Conservation (phyloP, 768 basidiomycete genomes). For the Terana coerulea region DNA sequence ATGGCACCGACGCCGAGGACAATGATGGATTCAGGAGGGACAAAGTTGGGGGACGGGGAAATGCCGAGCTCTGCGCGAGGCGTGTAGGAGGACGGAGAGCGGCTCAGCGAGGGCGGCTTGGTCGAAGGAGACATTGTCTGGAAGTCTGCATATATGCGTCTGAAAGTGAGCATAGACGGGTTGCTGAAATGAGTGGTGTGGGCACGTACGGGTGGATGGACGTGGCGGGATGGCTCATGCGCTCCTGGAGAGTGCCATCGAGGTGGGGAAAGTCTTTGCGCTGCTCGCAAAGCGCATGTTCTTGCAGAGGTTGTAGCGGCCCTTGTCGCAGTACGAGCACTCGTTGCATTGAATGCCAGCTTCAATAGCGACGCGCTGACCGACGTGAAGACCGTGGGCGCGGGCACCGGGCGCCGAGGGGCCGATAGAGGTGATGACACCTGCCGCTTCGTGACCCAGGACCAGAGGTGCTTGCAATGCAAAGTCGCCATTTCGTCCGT, state of each 20-base stretch:
- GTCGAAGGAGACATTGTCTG: slow-evolving; percentile 71
- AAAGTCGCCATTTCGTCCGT: slow-evolving; percentile 92
- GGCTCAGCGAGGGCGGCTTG: slow-evolving; percentile 91
- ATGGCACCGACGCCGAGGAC: slow-evolving; percentile 94
- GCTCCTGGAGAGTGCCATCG: slow-evolving; percentile 86
- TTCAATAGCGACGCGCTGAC: slow-evolving; percentile 91
- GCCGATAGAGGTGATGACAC: slow-evolving; percentile 80
- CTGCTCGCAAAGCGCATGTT: slow-evolving; percentile 85
- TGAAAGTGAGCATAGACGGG: neutral
- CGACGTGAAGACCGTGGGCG: slow-evolving; percentile 58
- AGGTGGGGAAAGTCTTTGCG: slow-evolving; percentile 91
- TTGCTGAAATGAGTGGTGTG: slow-evolving; percentile 2
- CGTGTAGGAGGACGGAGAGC: slow-evolving; percentile 82
- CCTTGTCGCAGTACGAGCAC: slow-evolving; percentile 65
- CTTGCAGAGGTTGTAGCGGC: slow-evolving; percentile 92
- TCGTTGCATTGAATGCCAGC: slow-evolving; percentile 84
- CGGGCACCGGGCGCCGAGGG: slow-evolving; percentile 36
- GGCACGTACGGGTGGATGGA: slow-evolving; percentile 80
- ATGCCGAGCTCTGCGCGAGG: slow-evolving; percentile 37
- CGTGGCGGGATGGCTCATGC: slow-evolving; percentile 86
- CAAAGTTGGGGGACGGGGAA: slow-evolving; percentile 31
- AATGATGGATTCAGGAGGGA: slow-evolving; percentile 51
- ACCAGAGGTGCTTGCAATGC: slow-evolving; percentile 81
- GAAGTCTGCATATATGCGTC: slow-evolving; percentile 46
- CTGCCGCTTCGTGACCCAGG: slow-evolving; percentile 93